These are phyloP conservation scores for Acacia pycnantha DNA, from an alignment of 331 rosid species.

Conservation along the genomic window DNA sequence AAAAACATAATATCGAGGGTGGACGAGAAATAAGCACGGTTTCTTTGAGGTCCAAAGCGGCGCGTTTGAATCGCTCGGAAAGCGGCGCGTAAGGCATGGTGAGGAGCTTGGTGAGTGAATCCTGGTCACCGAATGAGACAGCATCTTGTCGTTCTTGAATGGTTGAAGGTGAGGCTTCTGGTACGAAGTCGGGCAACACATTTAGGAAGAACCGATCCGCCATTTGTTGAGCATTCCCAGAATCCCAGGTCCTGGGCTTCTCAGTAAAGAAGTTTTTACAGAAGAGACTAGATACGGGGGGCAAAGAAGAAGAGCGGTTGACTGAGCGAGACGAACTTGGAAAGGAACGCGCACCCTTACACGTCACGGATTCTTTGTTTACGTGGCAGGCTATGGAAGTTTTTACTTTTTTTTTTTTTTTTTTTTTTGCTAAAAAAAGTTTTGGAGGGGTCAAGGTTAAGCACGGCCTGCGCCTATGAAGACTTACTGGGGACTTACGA, in stretches of 20 bases:
- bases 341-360: background rate
- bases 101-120: slow-evolving; percentile 59
- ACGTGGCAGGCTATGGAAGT: background rate
- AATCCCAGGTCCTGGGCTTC: background rate
- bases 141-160: slow-evolving; percentile 33
- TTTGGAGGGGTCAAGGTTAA: too few relatives aligned
- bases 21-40: slow-evolving; percentile 35
- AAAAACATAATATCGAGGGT: background rate
- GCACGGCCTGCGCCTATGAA: too few relatives aligned
- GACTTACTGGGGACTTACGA: too few relatives aligned
- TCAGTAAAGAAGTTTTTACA: background rate
- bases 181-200: slow-evolving; percentile 55
- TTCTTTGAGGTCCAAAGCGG: slow-evolving; percentile 77
- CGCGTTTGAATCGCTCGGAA: slow-evolving; percentile 65
- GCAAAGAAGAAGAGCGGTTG: background rate
- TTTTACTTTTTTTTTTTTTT: background rate
- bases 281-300: background rate
- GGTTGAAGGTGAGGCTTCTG: slow-evolving; percentile 44
- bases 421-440: too few relatives aligned
- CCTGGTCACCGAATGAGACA: slow-evolving; percentile 27
- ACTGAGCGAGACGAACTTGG: background rate
- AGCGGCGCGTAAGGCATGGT: slow-evolving; percentile 58
- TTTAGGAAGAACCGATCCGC: slow-evolving; percentile 67
- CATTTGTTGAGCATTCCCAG: slow-evolving; percentile 33
- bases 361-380: background rate